A percentile compares a stretch with the other conserved stretches of the same genome.
These are phyloP conservation scores for Ceratobasidium sp. DNA, from an alignment of 1,284 basidiomycete genomes.

Conservation along the genomic window DNA sequence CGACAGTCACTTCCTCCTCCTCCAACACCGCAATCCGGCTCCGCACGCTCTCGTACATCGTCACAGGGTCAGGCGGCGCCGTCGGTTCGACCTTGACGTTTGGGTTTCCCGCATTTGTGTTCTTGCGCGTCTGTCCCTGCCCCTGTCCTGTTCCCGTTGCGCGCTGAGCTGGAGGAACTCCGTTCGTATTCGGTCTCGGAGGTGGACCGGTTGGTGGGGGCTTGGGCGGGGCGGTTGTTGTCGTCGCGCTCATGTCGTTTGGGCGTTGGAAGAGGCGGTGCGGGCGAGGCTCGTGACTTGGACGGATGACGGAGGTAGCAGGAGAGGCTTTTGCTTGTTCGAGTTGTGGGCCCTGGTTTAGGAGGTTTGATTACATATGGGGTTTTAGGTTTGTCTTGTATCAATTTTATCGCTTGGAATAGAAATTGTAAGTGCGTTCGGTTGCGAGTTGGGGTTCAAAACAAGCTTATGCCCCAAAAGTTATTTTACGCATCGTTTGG, in stretches of 20 bases:
- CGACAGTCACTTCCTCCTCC: slow-evolving; percentile 82
- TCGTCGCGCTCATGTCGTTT: slow-evolving; percentile 17
- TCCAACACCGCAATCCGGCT: slow-evolving; percentile 84
- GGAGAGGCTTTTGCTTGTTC: slow-evolving; percentile 15
- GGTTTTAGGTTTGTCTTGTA: slow-evolving; percentile 2
- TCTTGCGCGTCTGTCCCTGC: slow-evolving; percentile 31
- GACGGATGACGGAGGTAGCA: not conserved
- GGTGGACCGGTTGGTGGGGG: slow-evolving; percentile 68
- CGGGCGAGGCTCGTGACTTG: not conserved
- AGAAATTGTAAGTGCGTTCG: not conserved
- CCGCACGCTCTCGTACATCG: slow-evolving; percentile 86
- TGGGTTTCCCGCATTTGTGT: slow-evolving; percentile 28
- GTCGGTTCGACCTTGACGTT: slow-evolving; percentile 58
- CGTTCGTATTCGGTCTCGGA: slow-evolving; percentile 52
- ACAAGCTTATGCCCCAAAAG: no score
- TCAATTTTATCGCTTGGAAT: slow-evolving; percentile 9
- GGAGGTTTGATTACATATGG: slow-evolving; percentile 25
- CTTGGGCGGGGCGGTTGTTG: slow-evolving; percentile 50
- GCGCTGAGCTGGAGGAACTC: slow-evolving; percentile 6
- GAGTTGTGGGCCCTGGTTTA: slow-evolving; percentile 5
- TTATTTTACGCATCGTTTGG: no score
- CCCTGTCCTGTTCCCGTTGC: slow-evolving; percentile 8
- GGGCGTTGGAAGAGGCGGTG: not conserved
- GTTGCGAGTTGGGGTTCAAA: no score
- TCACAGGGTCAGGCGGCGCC: slow-evolving; percentile 75